Evolutionary conservation across 2,329 filamentous ascomycete genomes (phyloP), one percentile per base, ranked within the genome.

Genomic region (Sporothrix curviconia): DNA sequence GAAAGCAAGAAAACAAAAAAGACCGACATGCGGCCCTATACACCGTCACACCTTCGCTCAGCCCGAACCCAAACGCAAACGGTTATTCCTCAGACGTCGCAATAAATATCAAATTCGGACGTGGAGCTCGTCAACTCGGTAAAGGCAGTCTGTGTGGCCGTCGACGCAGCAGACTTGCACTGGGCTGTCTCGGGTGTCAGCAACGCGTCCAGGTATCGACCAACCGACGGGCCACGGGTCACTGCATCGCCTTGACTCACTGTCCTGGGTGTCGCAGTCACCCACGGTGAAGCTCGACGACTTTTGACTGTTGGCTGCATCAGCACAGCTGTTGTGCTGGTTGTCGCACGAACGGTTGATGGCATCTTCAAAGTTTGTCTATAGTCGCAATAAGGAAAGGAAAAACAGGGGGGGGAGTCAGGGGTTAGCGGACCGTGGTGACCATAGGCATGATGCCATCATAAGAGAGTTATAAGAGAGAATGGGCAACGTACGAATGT

Each of bases 311-410:
- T 79, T 78, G 34, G 74, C 74, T 19, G 67, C 52, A 24, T 73
- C 60, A n/a, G 73, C 71, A 59, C 78, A 80, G 17, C 64, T 66
- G 61, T 80, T 78, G 65, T 76, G 73, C 65, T 80, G 77, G 62
- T 75, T 74, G 62, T 77, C 75, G 66, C 78, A 80, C 1, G 74
- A 70, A 22, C 75, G 69, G 55, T 71, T 68, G 6, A 71, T 70
- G 0, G 77, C 77, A 9, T 70, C 68, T 24, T 64, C 32, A 63
- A 74, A 79, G 64, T 76, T 72, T 56, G 67, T 64, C 75, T 78
- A 47, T n/a, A 14, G 4, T 32, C 1, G 6, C 7, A 25, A 46
- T 53, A 47, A 51, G 6, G 3, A 37, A 22, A 40, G 28, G 25
- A 51, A 28, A 19, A 57, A 19, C 12, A 22, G 7, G 39, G 22